A percentile compares a stretch with the other conserved stretches of the same genome.
These are phyloP conservation scores for Sarocladium oryzae DNA, from an alignment of 2,329 filamentous ascomycete genomes.

Conservation along the genomic window DNA sequence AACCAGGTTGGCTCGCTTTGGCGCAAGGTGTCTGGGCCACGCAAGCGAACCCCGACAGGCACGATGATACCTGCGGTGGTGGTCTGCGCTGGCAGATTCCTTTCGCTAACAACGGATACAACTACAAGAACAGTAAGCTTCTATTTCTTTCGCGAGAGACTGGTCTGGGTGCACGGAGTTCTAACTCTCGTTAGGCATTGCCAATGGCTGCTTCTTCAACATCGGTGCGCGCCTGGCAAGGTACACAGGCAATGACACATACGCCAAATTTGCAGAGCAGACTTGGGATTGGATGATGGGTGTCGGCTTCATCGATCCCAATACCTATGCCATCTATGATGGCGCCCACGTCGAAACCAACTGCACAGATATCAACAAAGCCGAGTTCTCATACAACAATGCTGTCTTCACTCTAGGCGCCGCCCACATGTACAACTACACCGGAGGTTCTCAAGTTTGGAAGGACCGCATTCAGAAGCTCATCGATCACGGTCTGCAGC, in stretches of 20 bases:
- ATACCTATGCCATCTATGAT: constrained; percentile 54
- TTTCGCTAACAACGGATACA: constrained; percentile 65
- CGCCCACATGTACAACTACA: constrained; percentile 59
- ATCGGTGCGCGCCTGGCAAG: constrained; percentile 62
- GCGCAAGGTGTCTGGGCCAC: constrained; percentile 60
- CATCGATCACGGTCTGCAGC: constrained; percentile 28
- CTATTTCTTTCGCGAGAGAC: no score
- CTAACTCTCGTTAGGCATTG: constrained; percentile 31
- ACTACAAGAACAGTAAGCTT: constrained; percentile 59
- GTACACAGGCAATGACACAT: constrained; percentile 62
- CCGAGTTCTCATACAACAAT: constrained; percentile 56
- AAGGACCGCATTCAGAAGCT: constrained; percentile 37
- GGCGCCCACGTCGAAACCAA: constrained; percentile 45
- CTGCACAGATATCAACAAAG: constrained; percentile 48
- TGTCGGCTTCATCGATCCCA: constrained; percentile 52
- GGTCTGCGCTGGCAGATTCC: constrained; percentile 76
- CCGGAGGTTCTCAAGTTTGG: constrained; percentile 45
- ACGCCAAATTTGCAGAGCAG: constrained; percentile 56
- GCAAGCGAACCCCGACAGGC: constrained; percentile 48
- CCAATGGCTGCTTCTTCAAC: constrained; percentile 59
- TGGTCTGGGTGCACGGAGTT: no score
- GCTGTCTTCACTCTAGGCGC: constrained; percentile 52
- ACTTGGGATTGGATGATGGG: constrained; percentile 55
- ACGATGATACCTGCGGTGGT: constrained; percentile 46
- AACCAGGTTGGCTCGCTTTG: constrained; percentile 49